phyloP scores from a whole-genome alignment of 495 filamentous ascomycete genomes.

The Penicillium malachiteum region DNA sequence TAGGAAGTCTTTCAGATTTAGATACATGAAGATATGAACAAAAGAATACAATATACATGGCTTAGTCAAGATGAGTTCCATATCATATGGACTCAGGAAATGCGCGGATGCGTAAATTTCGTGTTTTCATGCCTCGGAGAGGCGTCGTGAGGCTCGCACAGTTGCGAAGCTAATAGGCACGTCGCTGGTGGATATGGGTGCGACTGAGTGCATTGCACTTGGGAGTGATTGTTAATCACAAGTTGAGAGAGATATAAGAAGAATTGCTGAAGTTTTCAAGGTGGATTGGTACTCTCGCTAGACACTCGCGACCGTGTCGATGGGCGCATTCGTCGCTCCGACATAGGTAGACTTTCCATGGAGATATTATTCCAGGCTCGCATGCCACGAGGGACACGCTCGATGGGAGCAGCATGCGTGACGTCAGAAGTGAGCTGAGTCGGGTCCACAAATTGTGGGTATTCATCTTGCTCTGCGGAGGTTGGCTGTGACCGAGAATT shows the following conservation, averaged over 20 bases:
- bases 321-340: slow-evolving; percentile 25
- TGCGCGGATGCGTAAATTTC: too few relatives aligned
- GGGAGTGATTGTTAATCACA: too few relatives aligned
- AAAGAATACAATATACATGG: too few relatives aligned
- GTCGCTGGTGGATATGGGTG: too few relatives aligned
- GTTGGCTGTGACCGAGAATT: slow-evolving; percentile 30
- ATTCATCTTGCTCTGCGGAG: slow-evolving; percentile 36
- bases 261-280: slow-evolving; percentile 9
- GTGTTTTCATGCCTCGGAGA: not conserved
- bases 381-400: slow-evolving; percentile 14
- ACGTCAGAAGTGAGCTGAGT: slow-evolving; percentile 36
- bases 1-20: too few relatives aligned
- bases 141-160: not conserved
- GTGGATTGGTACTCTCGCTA: slow-evolving; percentile 12
- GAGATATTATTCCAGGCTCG: slow-evolving; percentile 32
- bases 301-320: slow-evolving; percentile 18
- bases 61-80: too few relatives aligned
- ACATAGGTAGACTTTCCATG: slow-evolving; percentile 32
- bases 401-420: slow-evolving; percentile 32
- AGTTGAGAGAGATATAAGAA: not conserved
- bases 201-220: too few relatives aligned
- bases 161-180: not conserved
- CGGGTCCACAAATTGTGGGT: slow-evolving; percentile 41
- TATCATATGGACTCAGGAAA: too few relatives aligned
- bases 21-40: too few relatives aligned